phyloP scores from a whole-genome alignment of 2,329 filamentous ascomycete species.

The Epicoccum sorghinum region DNA sequence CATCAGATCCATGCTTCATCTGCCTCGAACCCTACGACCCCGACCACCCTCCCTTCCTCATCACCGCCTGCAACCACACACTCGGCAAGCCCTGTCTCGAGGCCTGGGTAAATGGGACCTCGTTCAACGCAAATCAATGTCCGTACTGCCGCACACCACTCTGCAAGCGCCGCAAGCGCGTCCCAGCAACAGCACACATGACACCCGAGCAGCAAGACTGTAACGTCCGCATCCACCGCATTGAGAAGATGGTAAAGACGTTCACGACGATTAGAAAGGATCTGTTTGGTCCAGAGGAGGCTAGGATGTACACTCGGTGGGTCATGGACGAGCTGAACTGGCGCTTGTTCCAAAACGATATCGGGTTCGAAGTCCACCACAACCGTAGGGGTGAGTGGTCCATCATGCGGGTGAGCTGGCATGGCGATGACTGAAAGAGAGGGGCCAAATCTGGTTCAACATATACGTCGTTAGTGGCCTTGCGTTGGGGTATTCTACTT shows the following conservation, averaged over 20 bases:
- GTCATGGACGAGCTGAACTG: conserved; percentile 10
- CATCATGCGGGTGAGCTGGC: too few relatives aligned
- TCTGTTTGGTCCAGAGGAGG: background rate
- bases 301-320: background rate
- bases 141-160: conserved; percentile 19
- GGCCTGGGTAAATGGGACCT: conserved; percentile 19
- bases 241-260: background rate
- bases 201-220: background rate
- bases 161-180: conserved; percentile 11
- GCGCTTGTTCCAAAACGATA: conserved; percentile 9
- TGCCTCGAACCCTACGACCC: conserved; percentile 14
- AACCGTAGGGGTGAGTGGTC: too few relatives aligned
- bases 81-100: conserved; percentile 19
- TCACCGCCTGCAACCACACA: conserved; percentile 15
- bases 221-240: background rate
- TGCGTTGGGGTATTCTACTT: too few relatives aligned
- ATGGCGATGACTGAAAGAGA: too few relatives aligned
- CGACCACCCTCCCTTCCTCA: conserved; percentile 13
- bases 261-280: background rate
- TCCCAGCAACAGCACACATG: background rate
- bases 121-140: conserved; percentile 17
- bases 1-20: conserved; percentile 14
- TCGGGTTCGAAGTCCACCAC: background rate
- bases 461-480: too few relatives aligned
- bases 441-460: too few relatives aligned